A percentile compares a stretch with the other conserved stretches of the same genome.
These are phyloP conservation scores for Stentor roeselii DNA, from an alignment of 73 alveolate species.

Conservation along the genomic window DNA sequence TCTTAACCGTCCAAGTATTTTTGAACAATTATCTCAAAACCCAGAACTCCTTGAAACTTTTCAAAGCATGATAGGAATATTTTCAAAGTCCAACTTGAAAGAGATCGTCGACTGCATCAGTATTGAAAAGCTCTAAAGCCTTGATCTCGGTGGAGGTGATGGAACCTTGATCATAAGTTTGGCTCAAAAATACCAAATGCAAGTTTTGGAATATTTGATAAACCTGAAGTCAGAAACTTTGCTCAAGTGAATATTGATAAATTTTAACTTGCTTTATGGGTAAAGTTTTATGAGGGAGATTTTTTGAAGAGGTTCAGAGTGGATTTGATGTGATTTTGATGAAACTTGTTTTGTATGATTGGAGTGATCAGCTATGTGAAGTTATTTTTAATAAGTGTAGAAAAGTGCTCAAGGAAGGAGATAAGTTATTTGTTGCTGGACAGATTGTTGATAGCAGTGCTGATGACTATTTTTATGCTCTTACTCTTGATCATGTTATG, in stretches of 20 bases:
- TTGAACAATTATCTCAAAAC: neutral
- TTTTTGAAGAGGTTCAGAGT: neutral
- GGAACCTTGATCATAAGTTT: neutral
- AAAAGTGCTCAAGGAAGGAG: neutral
- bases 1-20: neutral
- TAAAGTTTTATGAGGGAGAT: neutral
- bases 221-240: neutral
- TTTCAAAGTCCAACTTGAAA: neutral
- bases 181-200: neutral
- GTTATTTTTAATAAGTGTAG: neutral
- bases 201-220: neutral
- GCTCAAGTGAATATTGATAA: neutral
- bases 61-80: neutral
- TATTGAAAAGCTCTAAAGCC: neutral
- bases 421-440: neutral
- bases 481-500: neutral
- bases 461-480: too few species aligned
- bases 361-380: neutral
- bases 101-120: neutral
- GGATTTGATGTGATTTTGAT: neutral
- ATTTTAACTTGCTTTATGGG: neutral
- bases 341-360: neutral
- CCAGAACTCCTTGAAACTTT: neutral
- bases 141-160: constrained; percentile 24
- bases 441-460: neutral